Conservation (phyloP, 345 rosid genomes). For the Psidium friedrichsthalianum region DNA sequence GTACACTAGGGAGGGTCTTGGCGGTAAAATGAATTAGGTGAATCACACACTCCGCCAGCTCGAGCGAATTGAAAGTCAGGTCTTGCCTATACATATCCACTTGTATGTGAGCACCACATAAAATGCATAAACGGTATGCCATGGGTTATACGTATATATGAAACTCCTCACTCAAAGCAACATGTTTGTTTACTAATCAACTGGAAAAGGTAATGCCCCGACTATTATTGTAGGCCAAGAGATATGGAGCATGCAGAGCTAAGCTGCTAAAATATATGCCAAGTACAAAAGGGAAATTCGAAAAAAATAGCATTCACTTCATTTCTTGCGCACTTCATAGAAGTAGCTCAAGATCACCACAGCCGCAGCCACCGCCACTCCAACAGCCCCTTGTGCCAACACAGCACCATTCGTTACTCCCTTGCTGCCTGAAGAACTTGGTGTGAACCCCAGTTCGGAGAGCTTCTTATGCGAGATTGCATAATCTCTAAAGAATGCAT, state of each 20-base stretch:
- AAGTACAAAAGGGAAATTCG: not conserved
- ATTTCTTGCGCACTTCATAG: slow-evolving; percentile 62
- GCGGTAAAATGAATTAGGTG: not conserved
- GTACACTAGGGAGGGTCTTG: too few species aligned
- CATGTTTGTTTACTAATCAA: not conserved
- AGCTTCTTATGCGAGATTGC: slow-evolving; percentile 79
- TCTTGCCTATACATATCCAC: too few species aligned
- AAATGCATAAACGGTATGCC: not conserved
- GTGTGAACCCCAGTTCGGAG: slow-evolving; percentile 74
- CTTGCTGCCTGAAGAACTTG: slow-evolving; percentile 29
- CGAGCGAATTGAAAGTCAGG: not conserved
- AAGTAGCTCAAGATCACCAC: slow-evolving; percentile 73
- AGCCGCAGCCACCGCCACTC: slow-evolving; percentile 72
- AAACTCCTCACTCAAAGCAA: not conserved
- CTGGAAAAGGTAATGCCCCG: not conserved
- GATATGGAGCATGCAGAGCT: not conserved
- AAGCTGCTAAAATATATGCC: not conserved
- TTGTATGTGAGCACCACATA: not conserved
- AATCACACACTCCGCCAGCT: not conserved
- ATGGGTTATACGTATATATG: not conserved
- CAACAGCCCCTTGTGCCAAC: slow-evolving; percentile 72
- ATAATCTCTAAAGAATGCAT: slow-evolving; percentile 68
- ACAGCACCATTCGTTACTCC: slow-evolving; percentile 34
- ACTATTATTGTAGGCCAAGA: not conserved
- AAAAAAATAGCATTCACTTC: slow-evolving; percentile 20